Conservation (phyloP, 805 yeast genomes). For the Brettanomyces bruxellensis region DNA sequence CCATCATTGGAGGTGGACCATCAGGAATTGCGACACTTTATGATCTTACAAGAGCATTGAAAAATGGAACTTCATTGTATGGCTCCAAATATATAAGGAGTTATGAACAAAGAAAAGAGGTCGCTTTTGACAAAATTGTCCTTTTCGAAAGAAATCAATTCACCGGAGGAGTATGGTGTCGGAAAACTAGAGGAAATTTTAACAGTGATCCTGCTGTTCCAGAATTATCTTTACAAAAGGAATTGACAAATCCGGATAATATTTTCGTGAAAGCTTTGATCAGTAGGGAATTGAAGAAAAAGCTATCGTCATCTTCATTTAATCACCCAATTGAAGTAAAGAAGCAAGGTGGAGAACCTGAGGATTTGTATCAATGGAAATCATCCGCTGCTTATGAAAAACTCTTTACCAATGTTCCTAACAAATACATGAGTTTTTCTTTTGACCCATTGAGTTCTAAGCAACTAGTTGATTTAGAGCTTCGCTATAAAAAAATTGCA, state of each 20-base stretch:
- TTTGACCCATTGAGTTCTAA: slow-evolving; percentile 16
- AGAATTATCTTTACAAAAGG: slow-evolving; percentile 3
- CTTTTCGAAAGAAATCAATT: slow-evolving; percentile 31
- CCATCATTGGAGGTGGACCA: slow-evolving; percentile 37
- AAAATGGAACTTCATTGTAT: slow-evolving; percentile 20
- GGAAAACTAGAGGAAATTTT: slow-evolving; percentile 6
- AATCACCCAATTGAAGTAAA: slow-evolving; percentile 23
- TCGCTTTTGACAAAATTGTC: slow-evolving; percentile 26
- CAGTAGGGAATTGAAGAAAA: slow-evolving; percentile 6
- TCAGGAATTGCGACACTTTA: slow-evolving; percentile 29
- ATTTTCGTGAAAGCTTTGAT: slow-evolving; percentile 6
- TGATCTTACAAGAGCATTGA: slow-evolving; percentile 24
- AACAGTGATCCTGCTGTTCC: slow-evolving; percentile 17
- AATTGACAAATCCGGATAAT: slow-evolving; percentile 4
- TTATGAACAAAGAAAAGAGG: slow-evolving; percentile 7
- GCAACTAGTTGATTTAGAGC: slow-evolving; percentile 3
- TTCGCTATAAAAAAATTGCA: slow-evolving; percentile 7
- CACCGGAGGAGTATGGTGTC: slow-evolving; percentile 36
- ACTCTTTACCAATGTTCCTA: slow-evolving; percentile 35
- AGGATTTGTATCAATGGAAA: slow-evolving; percentile 22
- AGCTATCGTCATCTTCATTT: slow-evolving; percentile 22
- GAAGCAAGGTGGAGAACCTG: slow-evolving; percentile 4
- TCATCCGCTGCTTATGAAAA: slow-evolving; percentile 29
- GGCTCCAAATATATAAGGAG: slow-evolving; percentile 6
- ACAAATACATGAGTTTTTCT: slow-evolving; percentile 30